Evolutionary conservation across 371 early-diverging fungal genomes (phyloP).

Genomic region (Apophysomyces trapeziformis): DNA sequence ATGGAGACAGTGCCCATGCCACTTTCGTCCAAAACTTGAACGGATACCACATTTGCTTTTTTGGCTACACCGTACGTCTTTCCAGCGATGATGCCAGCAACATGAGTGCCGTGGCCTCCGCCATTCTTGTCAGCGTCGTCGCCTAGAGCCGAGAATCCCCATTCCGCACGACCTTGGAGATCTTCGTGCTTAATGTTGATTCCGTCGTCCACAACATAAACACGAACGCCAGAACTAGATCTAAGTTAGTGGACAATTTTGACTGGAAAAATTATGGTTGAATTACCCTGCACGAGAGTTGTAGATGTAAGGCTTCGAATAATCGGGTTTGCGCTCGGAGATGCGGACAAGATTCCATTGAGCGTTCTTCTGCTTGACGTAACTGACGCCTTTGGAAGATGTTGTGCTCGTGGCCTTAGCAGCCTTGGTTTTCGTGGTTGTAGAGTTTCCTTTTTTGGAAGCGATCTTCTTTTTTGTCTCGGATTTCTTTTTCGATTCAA

Average conservation of each 20-base stretch:
- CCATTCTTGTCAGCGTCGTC: constrained; percentile 56
- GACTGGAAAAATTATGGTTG: background rate
- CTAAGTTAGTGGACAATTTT: background rate
- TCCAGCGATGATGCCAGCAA: constrained; percentile 81
- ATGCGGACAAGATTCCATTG: constrained; percentile 50
- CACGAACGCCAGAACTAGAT: constrained; percentile 45
- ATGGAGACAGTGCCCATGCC: constrained; percentile 72
- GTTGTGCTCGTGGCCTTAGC: background rate
- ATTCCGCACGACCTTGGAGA: constrained; percentile 63
- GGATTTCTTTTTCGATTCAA: background rate
- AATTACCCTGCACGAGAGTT: constrained; percentile 30
- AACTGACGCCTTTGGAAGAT: constrained; percentile 1
- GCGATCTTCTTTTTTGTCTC: constrained; percentile 13
- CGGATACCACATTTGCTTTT: constrained; percentile 79
- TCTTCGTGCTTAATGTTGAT: constrained; percentile 52
- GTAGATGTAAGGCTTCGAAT: constrained; percentile 37
- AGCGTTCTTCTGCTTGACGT: constrained; percentile 30
- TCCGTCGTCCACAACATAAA: constrained; percentile 61
- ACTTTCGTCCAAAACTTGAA: constrained; percentile 76
- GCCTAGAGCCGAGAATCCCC: constrained; percentile 66
- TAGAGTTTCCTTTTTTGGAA: background rate
- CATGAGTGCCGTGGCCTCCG: constrained; percentile 67
- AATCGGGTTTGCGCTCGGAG: constrained; percentile 30
- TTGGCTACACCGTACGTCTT: constrained; percentile 88
- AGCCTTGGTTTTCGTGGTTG: background rate